Evolutionary conservation across 176 grass and related monocot species (phyloP).

Genomic region (Eleusine coracana): DNA sequence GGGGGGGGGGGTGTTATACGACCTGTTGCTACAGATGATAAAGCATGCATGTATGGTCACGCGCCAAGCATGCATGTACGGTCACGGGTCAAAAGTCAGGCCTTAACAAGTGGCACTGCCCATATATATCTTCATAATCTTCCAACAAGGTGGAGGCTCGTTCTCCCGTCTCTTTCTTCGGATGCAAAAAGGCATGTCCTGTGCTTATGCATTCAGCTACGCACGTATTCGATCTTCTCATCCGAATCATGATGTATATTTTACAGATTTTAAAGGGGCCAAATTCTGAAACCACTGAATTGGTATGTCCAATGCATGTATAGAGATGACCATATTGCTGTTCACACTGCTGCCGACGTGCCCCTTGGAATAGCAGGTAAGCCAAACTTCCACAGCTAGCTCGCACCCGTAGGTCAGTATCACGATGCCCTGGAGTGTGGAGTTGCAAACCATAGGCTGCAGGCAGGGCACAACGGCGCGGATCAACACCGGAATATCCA

Average conservation of each 20-base stretch:
- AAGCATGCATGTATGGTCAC: no score
- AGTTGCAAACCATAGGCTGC: background rate
- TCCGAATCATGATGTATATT: no score
- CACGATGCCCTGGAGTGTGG: background rate
- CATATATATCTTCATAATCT: background rate
- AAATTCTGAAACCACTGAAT: background rate
- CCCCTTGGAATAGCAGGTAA: background rate
- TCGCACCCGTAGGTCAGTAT: background rate
- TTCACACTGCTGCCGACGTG: background rate
- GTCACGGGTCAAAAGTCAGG: no score
- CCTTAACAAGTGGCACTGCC: no score
- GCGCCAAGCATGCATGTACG: no score
- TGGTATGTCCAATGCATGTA: no score
- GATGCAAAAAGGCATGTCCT: background rate
- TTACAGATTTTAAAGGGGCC: no score
- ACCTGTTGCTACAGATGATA: no score
- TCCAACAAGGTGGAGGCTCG: background rate
- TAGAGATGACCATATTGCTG: background rate
- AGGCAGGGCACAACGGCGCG: background rate
- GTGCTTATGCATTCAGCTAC: background rate
- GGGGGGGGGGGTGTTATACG: no score
- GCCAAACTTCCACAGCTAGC: background rate
- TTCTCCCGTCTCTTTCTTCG: conserved; percentile 4
- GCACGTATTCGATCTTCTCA: background rate
- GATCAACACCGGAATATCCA: conserved; percentile 13